Evolutionary conservation across 306 rosid genomes (phyloP).

Genomic region (Dryas drummondii): DNA sequence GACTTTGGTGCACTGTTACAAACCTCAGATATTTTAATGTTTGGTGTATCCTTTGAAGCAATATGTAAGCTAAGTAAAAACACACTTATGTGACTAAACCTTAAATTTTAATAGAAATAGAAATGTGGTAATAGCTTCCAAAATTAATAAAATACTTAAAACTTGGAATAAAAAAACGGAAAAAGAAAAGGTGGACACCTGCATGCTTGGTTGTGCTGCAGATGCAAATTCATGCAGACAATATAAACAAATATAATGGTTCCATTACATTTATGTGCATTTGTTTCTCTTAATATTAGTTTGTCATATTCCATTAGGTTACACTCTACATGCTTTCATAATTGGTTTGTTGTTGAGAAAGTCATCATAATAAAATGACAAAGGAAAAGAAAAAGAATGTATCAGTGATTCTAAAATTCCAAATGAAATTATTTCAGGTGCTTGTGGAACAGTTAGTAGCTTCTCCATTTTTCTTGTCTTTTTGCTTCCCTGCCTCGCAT

Average conservation of each 20-base stretch:
- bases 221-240: too few species aligned
- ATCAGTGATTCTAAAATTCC: not conserved
- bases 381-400: not conserved
- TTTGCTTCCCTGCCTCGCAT: too few species aligned
- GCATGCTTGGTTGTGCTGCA: too few species aligned
- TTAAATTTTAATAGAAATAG: not conserved
- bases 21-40: not conserved
- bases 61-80: not conserved
- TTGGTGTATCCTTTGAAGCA: not conserved
- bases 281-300: too few species aligned
- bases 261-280: too few species aligned
- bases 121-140: not conserved
- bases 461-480: conserved; percentile 42
- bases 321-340: conserved; percentile 13
- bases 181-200: not conserved
- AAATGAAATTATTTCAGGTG: conserved; percentile 53
- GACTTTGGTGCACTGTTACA: not conserved
- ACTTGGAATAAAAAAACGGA: not conserved
- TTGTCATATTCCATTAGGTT: conserved; percentile 11
- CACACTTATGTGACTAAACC: not conserved
- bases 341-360: conserved; percentile 11
- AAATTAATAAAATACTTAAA: not conserved
- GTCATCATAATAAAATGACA: not conserved
- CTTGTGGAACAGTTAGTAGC: conserved; percentile 75
- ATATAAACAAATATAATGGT: too few species aligned